Conservation (phyloP, 805 yeast species). For the Yarrowia sp. region DNA sequence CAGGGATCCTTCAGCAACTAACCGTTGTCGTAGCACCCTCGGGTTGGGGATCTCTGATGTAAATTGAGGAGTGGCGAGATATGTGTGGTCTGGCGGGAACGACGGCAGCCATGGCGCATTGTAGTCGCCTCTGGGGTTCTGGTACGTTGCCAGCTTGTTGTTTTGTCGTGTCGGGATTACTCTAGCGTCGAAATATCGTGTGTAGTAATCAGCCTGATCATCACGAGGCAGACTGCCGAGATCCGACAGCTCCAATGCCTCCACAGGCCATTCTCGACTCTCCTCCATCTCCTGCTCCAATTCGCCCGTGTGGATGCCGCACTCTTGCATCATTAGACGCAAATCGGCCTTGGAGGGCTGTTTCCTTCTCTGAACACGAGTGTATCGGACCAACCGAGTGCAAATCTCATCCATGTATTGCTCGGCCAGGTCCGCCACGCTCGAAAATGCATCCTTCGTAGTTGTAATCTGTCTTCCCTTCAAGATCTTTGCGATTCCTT, state of each 20-base stretch:
- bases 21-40: slow-evolving; percentile 61
- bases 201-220: slow-evolving; percentile 20
- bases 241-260: background rate
- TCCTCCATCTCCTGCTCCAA: slow-evolving; percentile 36
- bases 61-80: slow-evolving; percentile 70
- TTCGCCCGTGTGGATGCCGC: slow-evolving; percentile 37
- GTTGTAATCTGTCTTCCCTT: slow-evolving; percentile 31
- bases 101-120: slow-evolving; percentile 80
- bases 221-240: background rate
- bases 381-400: slow-evolving; percentile 34
- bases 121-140: slow-evolving; percentile 43
- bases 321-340: slow-evolving; percentile 36
- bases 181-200: slow-evolving; percentile 14
- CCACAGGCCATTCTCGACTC: slow-evolving; percentile 14
- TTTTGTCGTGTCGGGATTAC: slow-evolving; percentile 34
- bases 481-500: slow-evolving; percentile 34
- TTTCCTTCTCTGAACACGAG: slow-evolving; percentile 40
- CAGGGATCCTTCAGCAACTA: slow-evolving; percentile 75
- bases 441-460: slow-evolving; percentile 35
- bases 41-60: slow-evolving; percentile 65
- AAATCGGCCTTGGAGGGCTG: slow-evolving; percentile 40
- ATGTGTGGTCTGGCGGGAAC: slow-evolving; percentile 93
- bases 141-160: slow-evolving; percentile 56
- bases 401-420: slow-evolving; percentile 35
- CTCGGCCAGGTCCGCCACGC: slow-evolving; percentile 39